Conservation (phyloP, 2,329 filamentous ascomycete genomes). For the Alternaria rosae region DNA sequence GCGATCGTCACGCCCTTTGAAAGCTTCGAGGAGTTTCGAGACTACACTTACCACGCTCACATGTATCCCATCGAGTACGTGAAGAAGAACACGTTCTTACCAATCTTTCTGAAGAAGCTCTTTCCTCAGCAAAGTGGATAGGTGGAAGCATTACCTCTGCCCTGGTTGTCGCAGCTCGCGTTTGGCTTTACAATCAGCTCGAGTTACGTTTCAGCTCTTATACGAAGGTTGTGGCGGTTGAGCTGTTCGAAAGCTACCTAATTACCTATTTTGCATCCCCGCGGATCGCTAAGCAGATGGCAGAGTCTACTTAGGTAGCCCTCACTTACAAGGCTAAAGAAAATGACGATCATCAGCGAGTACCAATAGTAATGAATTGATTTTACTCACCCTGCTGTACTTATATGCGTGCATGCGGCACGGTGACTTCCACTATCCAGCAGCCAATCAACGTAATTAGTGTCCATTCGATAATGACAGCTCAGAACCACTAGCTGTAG, state of each 20-base stretch:
- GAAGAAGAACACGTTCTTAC: not conserved
- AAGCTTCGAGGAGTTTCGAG: not conserved
- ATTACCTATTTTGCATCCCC: no score
- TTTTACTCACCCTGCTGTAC: not conserved
- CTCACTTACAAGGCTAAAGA: no score
- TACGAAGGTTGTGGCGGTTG: no score
- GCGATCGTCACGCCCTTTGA: not conserved
- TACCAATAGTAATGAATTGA: no score
- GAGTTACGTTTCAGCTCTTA: no score
- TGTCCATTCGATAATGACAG: not conserved
- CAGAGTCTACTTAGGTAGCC: no score
- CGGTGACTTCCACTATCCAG: slow-evolving; percentile 1
- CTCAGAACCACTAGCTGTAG: not conserved
- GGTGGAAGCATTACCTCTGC: not conserved
- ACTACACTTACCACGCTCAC: not conserved
- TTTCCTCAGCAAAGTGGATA: not conserved
- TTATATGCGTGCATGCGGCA: not conserved
- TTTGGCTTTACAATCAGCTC: not conserved
- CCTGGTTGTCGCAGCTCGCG: not conserved
- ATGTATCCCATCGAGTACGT: not conserved
- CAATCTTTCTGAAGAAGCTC: not conserved
- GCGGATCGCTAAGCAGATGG: no score
- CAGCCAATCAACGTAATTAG: not conserved
- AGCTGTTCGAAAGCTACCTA: no score
- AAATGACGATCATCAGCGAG: no score